Conservation (phyloP, 495 filamentous ascomycete species). For the Tuber melanosporum region DNA sequence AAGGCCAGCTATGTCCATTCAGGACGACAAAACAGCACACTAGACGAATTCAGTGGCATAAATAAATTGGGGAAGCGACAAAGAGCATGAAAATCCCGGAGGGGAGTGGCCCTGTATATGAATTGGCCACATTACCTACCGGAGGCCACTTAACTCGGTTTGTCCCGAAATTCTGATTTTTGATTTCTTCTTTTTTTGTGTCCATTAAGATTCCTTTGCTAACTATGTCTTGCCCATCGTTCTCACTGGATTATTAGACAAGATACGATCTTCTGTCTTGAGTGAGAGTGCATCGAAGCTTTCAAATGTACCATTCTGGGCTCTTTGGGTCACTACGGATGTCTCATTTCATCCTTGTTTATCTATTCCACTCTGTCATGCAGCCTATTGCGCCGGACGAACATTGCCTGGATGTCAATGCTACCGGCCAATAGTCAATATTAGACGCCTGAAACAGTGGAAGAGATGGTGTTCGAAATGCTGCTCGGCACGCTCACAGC, state of each 20-base stretch:
- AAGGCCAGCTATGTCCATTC: conserved; percentile 91
- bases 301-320: too few relatives aligned
- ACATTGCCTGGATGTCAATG: conserved; percentile 67
- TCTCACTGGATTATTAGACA: conserved; percentile 88
- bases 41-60: conserved; percentile 86
- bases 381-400: not conserved
- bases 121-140: conserved; percentile 84
- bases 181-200: conserved; percentile 3
- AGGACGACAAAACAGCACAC: conserved; percentile 86
- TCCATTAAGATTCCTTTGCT: conserved; percentile 6
- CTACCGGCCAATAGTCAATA: conserved; percentile 81
- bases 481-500: too few relatives aligned
- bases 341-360: conserved; percentile 68
- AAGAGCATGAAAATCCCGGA: conserved; percentile 80
- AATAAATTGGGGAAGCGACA: conserved; percentile 62
- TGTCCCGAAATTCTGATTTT: conserved; percentile 50
- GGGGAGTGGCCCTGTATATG: conserved; percentile 81
- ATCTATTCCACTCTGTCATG: conserved; percentile 2
- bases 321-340: conserved; percentile 79
- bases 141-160: conserved; percentile 81
- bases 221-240: too few relatives aligned
- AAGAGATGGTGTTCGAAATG: conserved; percentile 92
- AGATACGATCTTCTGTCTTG: conserved; percentile 87
- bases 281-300: conserved; percentile 56
- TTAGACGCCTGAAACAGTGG: conserved; percentile 83